phyloP scores from a whole-genome alignment of 345 rosid species.

The Lagerstroemia speciosa region DNA sequence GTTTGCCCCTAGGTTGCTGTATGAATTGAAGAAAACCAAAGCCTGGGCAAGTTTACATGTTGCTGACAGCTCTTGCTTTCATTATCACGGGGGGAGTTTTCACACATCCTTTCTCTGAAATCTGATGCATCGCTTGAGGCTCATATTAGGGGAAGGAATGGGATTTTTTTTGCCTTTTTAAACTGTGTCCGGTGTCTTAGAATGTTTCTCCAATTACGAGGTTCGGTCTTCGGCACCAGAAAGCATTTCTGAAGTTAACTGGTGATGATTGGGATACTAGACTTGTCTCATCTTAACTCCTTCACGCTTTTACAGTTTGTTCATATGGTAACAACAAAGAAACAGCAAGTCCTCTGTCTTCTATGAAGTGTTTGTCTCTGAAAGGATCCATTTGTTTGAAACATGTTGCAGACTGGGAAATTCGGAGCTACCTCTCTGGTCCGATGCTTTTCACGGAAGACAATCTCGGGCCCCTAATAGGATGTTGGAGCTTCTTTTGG shows the following conservation, averaged over 20 bases:
- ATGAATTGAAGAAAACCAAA: slow-evolving; percentile 58
- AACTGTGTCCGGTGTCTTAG: neutral
- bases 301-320: neutral
- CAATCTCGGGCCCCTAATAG: neutral
- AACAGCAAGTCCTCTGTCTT: neutral
- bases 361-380: neutral
- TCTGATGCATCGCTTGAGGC: neutral
- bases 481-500: neutral
- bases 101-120: neutral
- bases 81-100: slow-evolving; percentile 66
- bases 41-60: slow-evolving; percentile 73
- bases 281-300: neutral
- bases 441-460: neutral
- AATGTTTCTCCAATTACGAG: neutral
- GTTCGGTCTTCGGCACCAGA: neutral
- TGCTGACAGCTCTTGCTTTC: slow-evolving; percentile 89
- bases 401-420: neutral
- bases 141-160: neutral
- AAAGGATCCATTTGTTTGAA: neutral
- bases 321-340: neutral
- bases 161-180: neutral
- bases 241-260: neutral
- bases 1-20: slow-evolving; percentile 45
- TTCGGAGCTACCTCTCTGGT: neutral
- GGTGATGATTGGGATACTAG: neutral